Conservation (phyloP, 495 filamentous ascomycete genomes). For the Podospora australis region DNA sequence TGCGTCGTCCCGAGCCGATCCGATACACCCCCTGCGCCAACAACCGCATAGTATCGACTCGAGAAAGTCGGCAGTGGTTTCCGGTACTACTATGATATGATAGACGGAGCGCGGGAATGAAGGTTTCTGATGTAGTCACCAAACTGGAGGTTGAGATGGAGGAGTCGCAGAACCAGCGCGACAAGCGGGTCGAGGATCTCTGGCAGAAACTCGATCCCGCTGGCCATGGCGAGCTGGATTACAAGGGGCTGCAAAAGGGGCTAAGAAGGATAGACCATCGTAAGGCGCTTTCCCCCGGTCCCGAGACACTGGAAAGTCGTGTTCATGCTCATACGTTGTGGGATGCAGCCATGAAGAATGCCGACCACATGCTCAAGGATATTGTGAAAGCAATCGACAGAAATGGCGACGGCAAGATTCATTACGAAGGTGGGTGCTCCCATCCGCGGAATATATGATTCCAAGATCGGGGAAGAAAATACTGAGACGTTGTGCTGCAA, state of each 20-base stretch:
- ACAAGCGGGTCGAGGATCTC: conserved; percentile 69
- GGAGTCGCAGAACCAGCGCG: conserved; percentile 65
- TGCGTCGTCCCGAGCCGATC: not conserved
- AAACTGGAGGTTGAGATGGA: conserved; percentile 40
- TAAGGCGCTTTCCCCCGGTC: conserved; percentile 38
- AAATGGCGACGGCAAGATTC: conserved; percentile 80
- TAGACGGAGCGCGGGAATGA: conserved; percentile 30
- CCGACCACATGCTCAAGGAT: conserved; percentile 73
- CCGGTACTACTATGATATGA: conserved; percentile 16
- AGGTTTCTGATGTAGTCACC: conserved; percentile 35
- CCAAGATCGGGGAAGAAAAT: not conserved
- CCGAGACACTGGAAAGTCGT: not conserved
- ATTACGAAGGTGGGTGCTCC: conserved; percentile 70
- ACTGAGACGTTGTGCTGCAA: conserved; percentile 10
- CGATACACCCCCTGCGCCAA: not conserved
- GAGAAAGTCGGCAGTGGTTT: too few relatives aligned
- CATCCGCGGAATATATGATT: not conserved
- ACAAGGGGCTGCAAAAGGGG: conserved; percentile 75
- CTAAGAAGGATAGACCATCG: conserved; percentile 88
- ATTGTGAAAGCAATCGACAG: conserved; percentile 78
- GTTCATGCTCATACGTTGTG: conserved; percentile 4
- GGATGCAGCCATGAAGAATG: conserved; percentile 78
- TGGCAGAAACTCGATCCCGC: conserved; percentile 75
- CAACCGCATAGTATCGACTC: not conserved
- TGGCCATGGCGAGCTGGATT: conserved; percentile 70